Percentiles rank a stretch among this genome's conserved stretches.
These are phyloP conservation scores for Isoetes engelmannii DNA, from an alignment of 83 land plant genomes.

Conservation along the genomic window DNA sequence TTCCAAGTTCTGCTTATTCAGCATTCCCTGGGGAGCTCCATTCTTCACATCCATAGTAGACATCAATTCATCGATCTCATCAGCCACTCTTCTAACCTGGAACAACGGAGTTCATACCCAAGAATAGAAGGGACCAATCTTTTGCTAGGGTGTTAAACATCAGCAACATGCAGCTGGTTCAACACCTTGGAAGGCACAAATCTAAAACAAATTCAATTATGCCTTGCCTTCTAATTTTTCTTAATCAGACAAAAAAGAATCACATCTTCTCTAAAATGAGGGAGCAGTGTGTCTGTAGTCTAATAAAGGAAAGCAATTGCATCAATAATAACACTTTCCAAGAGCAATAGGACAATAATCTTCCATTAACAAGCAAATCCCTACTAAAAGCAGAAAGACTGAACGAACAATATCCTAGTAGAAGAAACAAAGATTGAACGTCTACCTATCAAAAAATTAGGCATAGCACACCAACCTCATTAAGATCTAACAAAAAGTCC, in stretches of 20 bases:
- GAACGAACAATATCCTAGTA: background rate
- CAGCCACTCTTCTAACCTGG: conserved; percentile 21
- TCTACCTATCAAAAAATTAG: background rate
- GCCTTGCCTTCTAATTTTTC: background rate
- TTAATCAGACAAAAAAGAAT: background rate
- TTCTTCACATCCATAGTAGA: conserved; percentile 22
- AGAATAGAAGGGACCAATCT: background rate
- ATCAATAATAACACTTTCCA: background rate
- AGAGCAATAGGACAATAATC: background rate
- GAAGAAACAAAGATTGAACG: background rate
- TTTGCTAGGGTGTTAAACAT: background rate
- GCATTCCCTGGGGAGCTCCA: background rate
- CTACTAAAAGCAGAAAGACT: background rate
- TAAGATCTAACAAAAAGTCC: conserved; percentile 20
- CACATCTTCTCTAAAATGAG: background rate
- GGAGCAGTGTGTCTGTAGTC: too few species aligned
- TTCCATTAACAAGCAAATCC: background rate
- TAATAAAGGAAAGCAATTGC: too few species aligned
- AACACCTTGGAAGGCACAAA: background rate
- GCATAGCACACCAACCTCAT: conserved; percentile 17
- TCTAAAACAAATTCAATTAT: background rate
- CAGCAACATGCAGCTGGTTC: background rate
- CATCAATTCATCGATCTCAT: conserved; percentile 25
- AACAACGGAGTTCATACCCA: background rate
- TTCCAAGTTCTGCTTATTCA: conserved; percentile 23